Evolutionary conservation across 495 filamentous ascomycete genomes (phyloP).

Genomic region (Hypoxylon rickii): DNA sequence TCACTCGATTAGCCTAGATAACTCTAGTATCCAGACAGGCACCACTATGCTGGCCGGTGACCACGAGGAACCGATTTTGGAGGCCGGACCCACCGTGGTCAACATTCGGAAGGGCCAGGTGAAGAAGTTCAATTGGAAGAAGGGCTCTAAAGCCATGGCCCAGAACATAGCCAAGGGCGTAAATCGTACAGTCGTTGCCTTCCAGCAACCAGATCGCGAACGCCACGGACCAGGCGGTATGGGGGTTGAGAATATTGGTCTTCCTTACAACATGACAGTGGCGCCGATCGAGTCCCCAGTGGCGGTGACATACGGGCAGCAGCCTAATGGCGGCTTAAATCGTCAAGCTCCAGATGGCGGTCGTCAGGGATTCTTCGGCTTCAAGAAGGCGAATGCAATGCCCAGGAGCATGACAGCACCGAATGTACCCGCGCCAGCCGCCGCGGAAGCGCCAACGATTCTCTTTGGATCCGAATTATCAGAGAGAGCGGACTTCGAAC

Average conservation of each 20-base stretch:
- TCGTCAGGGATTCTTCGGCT: constrained; percentile 77
- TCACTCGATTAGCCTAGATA: constrained; percentile 63
- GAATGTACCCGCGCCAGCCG: constrained; percentile 51
- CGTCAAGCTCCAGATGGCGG: constrained; percentile 54
- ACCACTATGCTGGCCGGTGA: constrained; percentile 67
- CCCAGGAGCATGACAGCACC: constrained; percentile 59
- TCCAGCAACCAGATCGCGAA: constrained; percentile 52
- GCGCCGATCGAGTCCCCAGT: constrained; percentile 52
- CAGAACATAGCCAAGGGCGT: constrained; percentile 94
- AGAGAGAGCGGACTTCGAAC: constrained; percentile 85
- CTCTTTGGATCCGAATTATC: constrained; percentile 93
- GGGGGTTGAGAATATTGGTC: constrained; percentile 60
- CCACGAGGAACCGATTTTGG: constrained; percentile 66
- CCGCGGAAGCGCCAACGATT: constrained; percentile 61
- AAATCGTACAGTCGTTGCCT: constrained; percentile 73
- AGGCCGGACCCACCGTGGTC: constrained; percentile 83
- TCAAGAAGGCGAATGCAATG: constrained; percentile 57
- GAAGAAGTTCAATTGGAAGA: constrained; percentile 99
- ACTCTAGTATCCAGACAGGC: constrained; percentile 54
- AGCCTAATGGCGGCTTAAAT: constrained; percentile 35
- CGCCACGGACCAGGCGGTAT: constrained; percentile 56
- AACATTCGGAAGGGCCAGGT: constrained; percentile 90
- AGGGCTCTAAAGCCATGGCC: constrained; percentile 86
- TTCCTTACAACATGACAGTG: constrained; percentile 65
- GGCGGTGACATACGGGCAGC: constrained; percentile 36